These are phyloP conservation scores for Salix viminalis DNA, from an alignment of 345 rosid species.

Conservation along the genomic window DNA sequence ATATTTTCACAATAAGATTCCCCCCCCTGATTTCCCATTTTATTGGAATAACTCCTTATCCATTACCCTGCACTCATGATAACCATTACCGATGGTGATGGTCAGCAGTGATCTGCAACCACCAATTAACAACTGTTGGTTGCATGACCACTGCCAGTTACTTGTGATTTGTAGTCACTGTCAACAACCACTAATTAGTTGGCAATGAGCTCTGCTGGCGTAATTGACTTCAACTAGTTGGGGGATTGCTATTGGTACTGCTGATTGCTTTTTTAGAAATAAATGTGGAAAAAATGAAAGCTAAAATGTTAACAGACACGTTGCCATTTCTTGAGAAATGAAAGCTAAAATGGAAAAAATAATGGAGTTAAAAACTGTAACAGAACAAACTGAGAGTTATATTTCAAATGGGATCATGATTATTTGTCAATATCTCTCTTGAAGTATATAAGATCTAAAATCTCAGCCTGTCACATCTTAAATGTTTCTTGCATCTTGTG, in stretches of 20 bases:
- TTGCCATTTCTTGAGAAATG: background rate
- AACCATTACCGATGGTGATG: background rate
- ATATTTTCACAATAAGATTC: background rate
- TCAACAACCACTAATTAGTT: background rate
- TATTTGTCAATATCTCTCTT: background rate
- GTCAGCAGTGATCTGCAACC: background rate
- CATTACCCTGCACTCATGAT: background rate
- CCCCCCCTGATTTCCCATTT: background rate
- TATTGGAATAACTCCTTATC: background rate
- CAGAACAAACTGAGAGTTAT: background rate
- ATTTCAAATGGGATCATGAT: background rate
- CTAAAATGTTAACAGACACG: background rate
- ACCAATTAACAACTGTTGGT: background rate
- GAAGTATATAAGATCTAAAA: background rate
- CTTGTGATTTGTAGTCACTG: background rate
- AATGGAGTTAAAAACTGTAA: background rate
- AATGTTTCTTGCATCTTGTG: slow-evolving; percentile 2
- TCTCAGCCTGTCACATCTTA: background rate
- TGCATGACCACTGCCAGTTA: background rate
- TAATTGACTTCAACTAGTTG: background rate
- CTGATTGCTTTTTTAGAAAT: background rate
- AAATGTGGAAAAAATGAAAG: background rate
- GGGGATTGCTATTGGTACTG: background rate
- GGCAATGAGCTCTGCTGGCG: background rate
- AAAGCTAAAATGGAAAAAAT: background rate